Evolutionary conservation across 2,329 filamentous ascomycete genomes (phyloP).

Genomic region (Aspergillus tanneri): DNA sequence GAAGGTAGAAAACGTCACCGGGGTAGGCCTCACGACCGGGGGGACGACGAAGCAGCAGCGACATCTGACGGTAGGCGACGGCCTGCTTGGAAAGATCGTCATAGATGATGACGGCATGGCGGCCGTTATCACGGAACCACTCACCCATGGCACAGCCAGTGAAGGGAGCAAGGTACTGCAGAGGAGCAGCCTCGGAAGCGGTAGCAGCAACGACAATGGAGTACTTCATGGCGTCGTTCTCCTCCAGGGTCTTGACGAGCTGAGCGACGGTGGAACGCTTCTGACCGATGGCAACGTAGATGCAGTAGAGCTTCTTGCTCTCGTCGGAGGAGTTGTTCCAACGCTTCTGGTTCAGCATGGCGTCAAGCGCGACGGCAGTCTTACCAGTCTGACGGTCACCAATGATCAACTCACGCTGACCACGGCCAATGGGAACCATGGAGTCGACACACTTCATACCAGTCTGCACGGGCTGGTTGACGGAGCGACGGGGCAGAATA

Average conservation of each 20-base stretch:
- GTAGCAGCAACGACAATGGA: conserved; percentile 90
- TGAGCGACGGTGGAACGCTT: conserved; percentile 99
- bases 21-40: conserved; percentile 99
- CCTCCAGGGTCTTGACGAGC: conserved; percentile 99
- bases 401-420: conserved; percentile 99
- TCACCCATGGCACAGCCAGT: conserved; percentile 69
- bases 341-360: conserved; percentile 98
- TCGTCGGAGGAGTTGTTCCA: conserved; percentile 90
- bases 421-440: conserved; percentile 99
- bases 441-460: conserved; percentile 98
- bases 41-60: conserved; percentile 92
- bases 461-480: conserved; percentile 98
- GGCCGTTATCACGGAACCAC: conserved; percentile 78
- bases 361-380: conserved; percentile 96
- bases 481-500: conserved; percentile 94
- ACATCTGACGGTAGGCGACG: conserved; percentile 98
- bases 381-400: conserved; percentile 99
- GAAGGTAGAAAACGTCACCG: conserved; percentile 98
- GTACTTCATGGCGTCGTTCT: conserved; percentile 99
- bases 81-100: conserved; percentile 98
- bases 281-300: conserved; percentile 99
- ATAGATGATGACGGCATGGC: conserved; percentile 85
- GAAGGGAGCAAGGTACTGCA: conserved; percentile 94
- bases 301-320: conserved; percentile 98
- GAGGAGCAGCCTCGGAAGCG: conserved; percentile 91